Conservation (phyloP, 768 basidiomycete genomes). For the Hericium rajendrae region DNA sequence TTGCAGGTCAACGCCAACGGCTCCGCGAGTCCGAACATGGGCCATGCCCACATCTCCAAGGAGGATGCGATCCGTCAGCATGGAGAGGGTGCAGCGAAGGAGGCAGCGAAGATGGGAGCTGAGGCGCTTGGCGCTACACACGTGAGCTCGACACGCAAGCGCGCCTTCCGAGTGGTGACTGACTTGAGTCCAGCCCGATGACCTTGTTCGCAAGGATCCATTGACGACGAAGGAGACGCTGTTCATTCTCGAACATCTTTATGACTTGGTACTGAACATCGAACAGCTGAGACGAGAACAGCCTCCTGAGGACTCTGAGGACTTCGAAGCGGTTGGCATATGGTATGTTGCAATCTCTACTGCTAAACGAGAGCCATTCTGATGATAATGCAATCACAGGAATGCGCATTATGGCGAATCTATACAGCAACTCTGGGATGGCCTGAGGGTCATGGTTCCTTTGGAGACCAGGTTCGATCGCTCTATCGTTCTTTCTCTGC, state of each 20-base stretch:
- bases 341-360: not conserved
- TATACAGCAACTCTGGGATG: conserved; percentile 70
- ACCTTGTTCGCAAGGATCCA: conserved; percentile 58
- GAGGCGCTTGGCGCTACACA: conserved; percentile 55
- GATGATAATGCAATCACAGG: conserved; percentile 27
- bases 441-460: conserved; percentile 78
- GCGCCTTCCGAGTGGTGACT: not conserved
- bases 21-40: conserved; percentile 32
- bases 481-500: not conserved
- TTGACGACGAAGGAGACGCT: conserved; percentile 73
- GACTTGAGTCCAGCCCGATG: conserved; percentile 37
- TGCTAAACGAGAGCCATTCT: too few species aligned
- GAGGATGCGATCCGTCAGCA: conserved; percentile 33
- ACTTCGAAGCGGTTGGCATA: conserved; percentile 36
- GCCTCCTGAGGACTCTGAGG: conserved; percentile 52
- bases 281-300: conserved; percentile 82
- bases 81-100: conserved; percentile 52
- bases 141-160: conserved; percentile 24
- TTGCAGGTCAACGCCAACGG: conserved; percentile 67
- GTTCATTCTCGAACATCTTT: conserved; percentile 71
- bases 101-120: conserved; percentile 67
- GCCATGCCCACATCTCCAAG: conserved; percentile 43
- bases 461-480: conserved; percentile 76
- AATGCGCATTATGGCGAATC: conserved; percentile 43
- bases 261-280: conserved; percentile 73